phyloP scores from a whole-genome alignment of 2,329 filamentous ascomycete species.

The Purpureocillium takamizusanense region DNA sequence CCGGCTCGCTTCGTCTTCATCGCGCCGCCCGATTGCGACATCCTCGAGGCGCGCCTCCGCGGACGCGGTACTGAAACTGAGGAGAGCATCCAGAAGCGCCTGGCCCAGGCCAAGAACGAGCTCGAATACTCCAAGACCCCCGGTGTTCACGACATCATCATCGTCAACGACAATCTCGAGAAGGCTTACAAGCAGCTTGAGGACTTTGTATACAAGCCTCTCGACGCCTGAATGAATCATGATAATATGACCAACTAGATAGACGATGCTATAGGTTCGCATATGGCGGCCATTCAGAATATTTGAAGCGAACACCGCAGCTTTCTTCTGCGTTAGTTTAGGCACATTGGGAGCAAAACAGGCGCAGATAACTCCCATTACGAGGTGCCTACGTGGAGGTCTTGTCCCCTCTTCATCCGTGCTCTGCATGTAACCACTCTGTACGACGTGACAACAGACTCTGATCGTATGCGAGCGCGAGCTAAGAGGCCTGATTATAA shows the following conservation, averaged over 20 bases:
- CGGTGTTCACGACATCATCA: constrained; percentile 37
- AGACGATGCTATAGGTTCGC: no score
- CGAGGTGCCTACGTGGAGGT: no score
- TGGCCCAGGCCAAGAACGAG: constrained; percentile 65
- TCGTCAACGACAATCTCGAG: constrained; percentile 35
- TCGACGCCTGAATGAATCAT: constrained; percentile 9
- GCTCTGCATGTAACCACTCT: constrained; percentile 2
- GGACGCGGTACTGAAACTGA: constrained; percentile 73
- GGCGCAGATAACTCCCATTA: no score
- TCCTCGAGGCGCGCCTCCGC: constrained; percentile 65
- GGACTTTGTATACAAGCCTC: constrained; percentile 33
- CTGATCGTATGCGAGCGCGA: constrained; percentile 19
- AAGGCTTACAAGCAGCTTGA: constrained; percentile 45
- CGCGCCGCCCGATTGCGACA: constrained; percentile 65
- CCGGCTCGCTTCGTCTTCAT: constrained; percentile 79
- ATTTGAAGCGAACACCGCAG: no score
- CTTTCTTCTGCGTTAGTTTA: no score
- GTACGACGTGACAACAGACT: constrained; percentile 15
- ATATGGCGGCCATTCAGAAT: no score
- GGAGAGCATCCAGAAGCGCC: constrained; percentile 57
- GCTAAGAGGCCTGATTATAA: constrained; percentile 28
- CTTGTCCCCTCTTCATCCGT: no score
- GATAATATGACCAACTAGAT: not conserved
- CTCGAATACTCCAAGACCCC: constrained; percentile 61
- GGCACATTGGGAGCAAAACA: no score